These are phyloP conservation scores for Candida insectalens DNA, from an alignment of 805 yeast genomes.

Conservation along the genomic window DNA sequence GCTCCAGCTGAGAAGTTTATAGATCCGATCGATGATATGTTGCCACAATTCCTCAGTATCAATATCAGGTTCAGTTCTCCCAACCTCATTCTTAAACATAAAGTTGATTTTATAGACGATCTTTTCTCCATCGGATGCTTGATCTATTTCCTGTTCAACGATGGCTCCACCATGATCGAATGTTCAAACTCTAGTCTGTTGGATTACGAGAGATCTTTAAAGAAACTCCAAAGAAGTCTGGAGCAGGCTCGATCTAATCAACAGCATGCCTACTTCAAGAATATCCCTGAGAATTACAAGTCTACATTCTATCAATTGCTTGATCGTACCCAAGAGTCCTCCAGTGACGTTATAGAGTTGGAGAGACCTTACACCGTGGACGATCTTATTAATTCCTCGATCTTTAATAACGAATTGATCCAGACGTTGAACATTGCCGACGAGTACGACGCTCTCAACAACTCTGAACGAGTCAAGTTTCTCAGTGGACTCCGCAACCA, in stretches of 20 bases:
- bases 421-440: constrained; percentile 76
- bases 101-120: constrained; percentile 61
- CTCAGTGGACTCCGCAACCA: constrained; percentile 51
- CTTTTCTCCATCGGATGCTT: constrained; percentile 77
- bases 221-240: constrained; percentile 20
- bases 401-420: constrained; percentile 75
- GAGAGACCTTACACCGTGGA: constrained; percentile 35
- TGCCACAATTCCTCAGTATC: constrained; percentile 63
- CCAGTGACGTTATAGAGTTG: constrained; percentile 20
- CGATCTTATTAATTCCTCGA: constrained; percentile 57
- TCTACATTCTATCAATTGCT: constrained; percentile 44
- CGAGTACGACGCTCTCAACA: constrained; percentile 66
- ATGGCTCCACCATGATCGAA: constrained; percentile 30
- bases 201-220: constrained; percentile 49
- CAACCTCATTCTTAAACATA: constrained; percentile 60
- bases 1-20: constrained; percentile 51
- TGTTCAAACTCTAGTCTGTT: constrained; percentile 31
- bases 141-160: constrained; percentile 58
- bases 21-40: constrained; percentile 65
- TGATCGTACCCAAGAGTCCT: constrained; percentile 30
- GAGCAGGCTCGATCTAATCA: constrained; percentile 26
- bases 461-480: constrained; percentile 58
- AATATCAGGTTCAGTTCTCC: constrained; percentile 78
- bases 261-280: constrained; percentile 38
- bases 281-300: constrained; percentile 49